Percentiles rank a stretch among this genome's conserved stretches.
Conservation (phyloP, 202 grass and related monocot species). For the Saccharum hybrid region DNA sequence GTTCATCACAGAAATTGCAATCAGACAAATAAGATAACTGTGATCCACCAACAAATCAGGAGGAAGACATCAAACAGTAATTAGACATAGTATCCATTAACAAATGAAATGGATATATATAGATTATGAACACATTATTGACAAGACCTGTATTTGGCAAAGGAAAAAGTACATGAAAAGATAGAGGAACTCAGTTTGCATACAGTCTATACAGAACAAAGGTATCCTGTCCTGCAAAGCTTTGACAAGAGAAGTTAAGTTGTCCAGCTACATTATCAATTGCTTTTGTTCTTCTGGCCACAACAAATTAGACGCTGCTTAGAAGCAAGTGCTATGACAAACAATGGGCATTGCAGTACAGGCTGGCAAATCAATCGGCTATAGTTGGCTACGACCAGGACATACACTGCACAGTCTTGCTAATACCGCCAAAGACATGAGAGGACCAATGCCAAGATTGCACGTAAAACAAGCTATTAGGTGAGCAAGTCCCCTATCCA, state of each 20-base stretch:
- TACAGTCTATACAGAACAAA: conserved; percentile 3
- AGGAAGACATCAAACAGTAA: neutral
- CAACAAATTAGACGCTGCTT: conserved; percentile 30
- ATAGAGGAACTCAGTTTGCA: neutral
- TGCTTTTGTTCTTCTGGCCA: neutral
- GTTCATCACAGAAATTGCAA: conserved; percentile 6
- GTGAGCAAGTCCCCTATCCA: conserved; percentile 39
- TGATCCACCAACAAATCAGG: neutral
- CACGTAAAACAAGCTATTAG: conserved; percentile 54
- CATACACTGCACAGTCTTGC: conserved; percentile 31
- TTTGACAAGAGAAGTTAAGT: conserved; percentile 13
- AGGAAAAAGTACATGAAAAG: neutral
- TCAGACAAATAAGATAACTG: neutral
- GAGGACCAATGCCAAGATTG: conserved; percentile 34
- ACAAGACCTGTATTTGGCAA: neutral
- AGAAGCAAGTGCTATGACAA: conserved; percentile 10
- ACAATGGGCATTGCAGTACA: conserved; percentile 18
- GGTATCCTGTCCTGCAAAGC: conserved; percentile 15
- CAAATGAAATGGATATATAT: neutral
- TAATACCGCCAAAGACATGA: conserved; percentile 51
- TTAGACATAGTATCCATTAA: neutral
- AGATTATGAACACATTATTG: neutral
- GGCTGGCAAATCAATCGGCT: conserved; percentile 6
- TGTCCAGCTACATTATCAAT: neutral
- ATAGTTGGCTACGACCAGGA: conserved; percentile 3